phyloP scores from a whole-genome alignment of 2,329 filamentous ascomycete genomes.

The Aspergillus sojae region DNA sequence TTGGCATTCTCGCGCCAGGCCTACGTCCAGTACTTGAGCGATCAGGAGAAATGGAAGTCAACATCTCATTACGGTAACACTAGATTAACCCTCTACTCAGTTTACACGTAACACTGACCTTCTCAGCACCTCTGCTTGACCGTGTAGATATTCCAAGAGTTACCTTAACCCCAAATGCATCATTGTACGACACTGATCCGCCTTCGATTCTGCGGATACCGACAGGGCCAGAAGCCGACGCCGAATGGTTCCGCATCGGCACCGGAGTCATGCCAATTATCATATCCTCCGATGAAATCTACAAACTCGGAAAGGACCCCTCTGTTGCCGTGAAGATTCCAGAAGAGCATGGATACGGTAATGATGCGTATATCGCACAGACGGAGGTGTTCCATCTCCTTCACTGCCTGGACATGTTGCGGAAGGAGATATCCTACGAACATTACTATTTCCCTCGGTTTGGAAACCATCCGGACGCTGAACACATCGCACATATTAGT shows the following conservation, averaged over 20 bases:
- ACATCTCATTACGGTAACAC: background rate
- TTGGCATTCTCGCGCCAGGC: background rate
- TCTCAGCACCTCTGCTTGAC: slow-evolving; percentile 3
- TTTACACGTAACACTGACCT: background rate
- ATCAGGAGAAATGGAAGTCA: slow-evolving; percentile 8
- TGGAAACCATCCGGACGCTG: background rate
- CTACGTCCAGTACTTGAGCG: background rate
- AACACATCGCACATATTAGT: background rate
- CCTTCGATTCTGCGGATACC: slow-evolving; percentile 1
- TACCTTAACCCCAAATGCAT: background rate
- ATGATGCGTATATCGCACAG: slow-evolving; percentile 6
- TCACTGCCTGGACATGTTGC: slow-evolving; percentile 8
- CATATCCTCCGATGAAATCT: slow-evolving; percentile 4
- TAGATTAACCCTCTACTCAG: no score
- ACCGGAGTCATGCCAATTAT: slow-evolving; percentile 2
- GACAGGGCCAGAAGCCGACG: slow-evolving; percentile 4
- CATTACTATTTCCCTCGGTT: slow-evolving; percentile 3
- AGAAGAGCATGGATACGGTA: slow-evolving; percentile 3
- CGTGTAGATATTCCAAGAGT: slow-evolving; percentile 1
- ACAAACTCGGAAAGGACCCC: slow-evolving; percentile 7
- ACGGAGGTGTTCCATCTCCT: slow-evolving; percentile 8
- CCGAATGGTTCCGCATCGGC: slow-evolving; percentile 5
- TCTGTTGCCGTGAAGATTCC: background rate
- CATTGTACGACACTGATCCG: slow-evolving; percentile 1
- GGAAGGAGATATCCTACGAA: slow-evolving; percentile 6